A percentile compares a stretch with the other conserved stretches of the same genome.
Evolutionary conservation across 2,329 filamentous ascomycete species (phyloP).

Genomic region (Neofusicoccum parvum): DNA sequence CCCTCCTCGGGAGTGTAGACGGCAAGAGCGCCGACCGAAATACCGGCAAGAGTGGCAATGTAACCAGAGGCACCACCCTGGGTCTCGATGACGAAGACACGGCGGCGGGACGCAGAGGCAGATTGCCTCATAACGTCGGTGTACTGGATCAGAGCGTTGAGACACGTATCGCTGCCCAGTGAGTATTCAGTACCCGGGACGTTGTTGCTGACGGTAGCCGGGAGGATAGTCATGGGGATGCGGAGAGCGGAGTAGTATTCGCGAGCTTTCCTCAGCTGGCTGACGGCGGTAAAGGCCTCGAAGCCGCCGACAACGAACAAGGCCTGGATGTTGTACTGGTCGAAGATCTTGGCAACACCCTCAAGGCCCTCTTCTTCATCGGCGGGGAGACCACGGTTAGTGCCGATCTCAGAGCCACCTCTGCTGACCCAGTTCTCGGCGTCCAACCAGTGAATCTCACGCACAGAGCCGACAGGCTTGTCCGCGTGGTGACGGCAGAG

Average conservation of each 20-base stretch:
- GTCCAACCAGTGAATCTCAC: constrained; percentile 88
- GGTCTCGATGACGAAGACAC: constrained; percentile 97
- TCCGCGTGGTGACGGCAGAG: constrained; percentile 89
- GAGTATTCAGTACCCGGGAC: constrained; percentile 98
- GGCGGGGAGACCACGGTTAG: constrained; percentile 87
- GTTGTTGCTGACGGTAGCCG: constrained; percentile 98
- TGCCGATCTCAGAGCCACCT: constrained; percentile 96
- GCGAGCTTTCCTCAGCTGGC: constrained; percentile 80
- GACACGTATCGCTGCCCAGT: constrained; percentile 90
- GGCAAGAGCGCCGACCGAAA: constrained; percentile 87
- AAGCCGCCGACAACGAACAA: constrained; percentile 94
- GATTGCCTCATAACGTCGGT: constrained; percentile 98
- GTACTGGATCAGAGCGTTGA: constrained; percentile 93
- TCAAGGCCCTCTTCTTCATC: constrained; percentile 70
- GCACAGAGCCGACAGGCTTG: constrained; percentile 77
- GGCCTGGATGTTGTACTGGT: constrained; percentile 84
- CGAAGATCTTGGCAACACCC: constrained; percentile 78
- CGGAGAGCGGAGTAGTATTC: constrained; percentile 80
- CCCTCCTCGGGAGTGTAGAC: constrained; percentile 98
- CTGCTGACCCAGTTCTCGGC: constrained; percentile 95
- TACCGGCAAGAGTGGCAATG: constrained; percentile 84
- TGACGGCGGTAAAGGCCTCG: constrained; percentile 91
- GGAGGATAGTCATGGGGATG: constrained; percentile 88
- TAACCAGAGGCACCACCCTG: constrained; percentile 95
- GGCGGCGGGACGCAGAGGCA: constrained; percentile 85